These are phyloP conservation scores for Cylindrotheca fusiformis DNA, from an alignment of 108 stramenopile genomes.

Conservation along the genomic window DNA sequence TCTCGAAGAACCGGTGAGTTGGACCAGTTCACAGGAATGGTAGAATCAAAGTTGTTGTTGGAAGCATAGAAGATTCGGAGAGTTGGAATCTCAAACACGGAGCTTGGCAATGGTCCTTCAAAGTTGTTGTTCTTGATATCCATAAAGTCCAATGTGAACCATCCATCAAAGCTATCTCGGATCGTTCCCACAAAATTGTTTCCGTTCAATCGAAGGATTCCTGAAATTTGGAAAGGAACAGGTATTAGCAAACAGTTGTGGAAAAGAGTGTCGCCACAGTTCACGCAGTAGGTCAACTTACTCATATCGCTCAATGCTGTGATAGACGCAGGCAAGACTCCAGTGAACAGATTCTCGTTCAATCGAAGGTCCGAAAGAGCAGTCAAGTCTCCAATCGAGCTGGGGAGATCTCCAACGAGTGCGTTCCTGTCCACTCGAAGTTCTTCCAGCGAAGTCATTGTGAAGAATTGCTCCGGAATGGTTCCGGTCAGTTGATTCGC, in stretches of 20 bases:
- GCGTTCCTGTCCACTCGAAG: conserved; percentile 42
- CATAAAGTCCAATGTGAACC: conserved; percentile 25
- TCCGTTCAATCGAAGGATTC: conserved; percentile 30
- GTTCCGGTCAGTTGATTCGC: conserved; percentile 38
- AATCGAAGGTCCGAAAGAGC: conserved; percentile 33
- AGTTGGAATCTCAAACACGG: conserved; percentile 39
- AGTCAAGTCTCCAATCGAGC: conserved; percentile 19
- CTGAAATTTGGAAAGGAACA: conserved; percentile 4
- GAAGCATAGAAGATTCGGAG: conserved; percentile 54
- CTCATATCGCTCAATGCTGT: conserved; percentile 17
- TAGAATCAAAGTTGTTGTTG: conserved; percentile 49
- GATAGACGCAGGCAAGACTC: conserved; percentile 38
- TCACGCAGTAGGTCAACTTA: conserved; percentile 10
- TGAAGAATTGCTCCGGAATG: conserved; percentile 30
- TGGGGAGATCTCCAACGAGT: conserved; percentile 37
- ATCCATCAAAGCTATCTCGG: conserved; percentile 32
- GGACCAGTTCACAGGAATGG: conserved; percentile 26
- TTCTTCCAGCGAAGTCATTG: conserved; percentile 13
- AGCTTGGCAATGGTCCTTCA: conserved; percentile 31
- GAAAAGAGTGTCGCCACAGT: neutral
- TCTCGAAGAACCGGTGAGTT: conserved; percentile 26
- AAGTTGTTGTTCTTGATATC: conserved; percentile 38
- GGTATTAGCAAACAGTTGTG: conserved; percentile 1
- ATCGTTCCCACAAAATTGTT: conserved; percentile 45
- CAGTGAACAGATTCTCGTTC: conserved; percentile 28